phyloP scores from a whole-genome alignment of 2,329 filamentous ascomycete species.

The Trichophyton rubrum region DNA sequence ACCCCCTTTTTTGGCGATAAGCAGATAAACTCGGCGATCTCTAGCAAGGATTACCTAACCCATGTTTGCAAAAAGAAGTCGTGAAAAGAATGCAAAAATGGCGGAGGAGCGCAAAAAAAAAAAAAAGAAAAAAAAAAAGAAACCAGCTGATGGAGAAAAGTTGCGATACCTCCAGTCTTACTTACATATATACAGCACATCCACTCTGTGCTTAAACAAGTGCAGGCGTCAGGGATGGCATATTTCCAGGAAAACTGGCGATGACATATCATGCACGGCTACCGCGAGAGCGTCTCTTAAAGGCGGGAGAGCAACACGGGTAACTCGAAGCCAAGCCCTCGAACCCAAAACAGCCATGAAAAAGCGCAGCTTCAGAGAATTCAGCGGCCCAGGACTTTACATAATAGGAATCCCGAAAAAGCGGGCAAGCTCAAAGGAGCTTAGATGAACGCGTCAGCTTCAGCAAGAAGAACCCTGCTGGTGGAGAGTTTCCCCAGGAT shows the following conservation, averaged over 20 bases:
- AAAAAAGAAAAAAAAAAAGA: too few species aligned
- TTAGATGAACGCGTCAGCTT: constrained; percentile 11
- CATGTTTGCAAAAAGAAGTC: not conserved
- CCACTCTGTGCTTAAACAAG: not conserved
- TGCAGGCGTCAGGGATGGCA: too few species aligned
- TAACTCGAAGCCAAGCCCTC: not conserved
- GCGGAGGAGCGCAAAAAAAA: too few species aligned
- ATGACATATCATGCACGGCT: not conserved
- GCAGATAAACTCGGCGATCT: not conserved
- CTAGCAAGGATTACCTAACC: not conserved
- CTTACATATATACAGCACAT: not conserved
- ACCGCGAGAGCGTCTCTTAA: not conserved
- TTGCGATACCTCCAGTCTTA: not conserved
- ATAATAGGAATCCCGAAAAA: constrained; percentile 5
- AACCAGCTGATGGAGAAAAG: not conserved
- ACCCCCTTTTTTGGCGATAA: not conserved
- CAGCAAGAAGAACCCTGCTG: constrained; percentile 4
- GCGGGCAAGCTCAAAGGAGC: constrained; percentile 1
- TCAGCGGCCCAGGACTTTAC: not conserved
- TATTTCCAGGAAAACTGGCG: not conserved
- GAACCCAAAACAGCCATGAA: not conserved
- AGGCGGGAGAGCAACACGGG: constrained; percentile 1
- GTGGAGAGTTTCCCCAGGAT: constrained; percentile 2
- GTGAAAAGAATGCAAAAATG: not conserved
- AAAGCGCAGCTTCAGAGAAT: not conserved